Evolutionary conservation across 441 rosid genomes (phyloP), one percentile per base, ranked within the genome.

Genomic region (Erysimum pusillum): DNA sequence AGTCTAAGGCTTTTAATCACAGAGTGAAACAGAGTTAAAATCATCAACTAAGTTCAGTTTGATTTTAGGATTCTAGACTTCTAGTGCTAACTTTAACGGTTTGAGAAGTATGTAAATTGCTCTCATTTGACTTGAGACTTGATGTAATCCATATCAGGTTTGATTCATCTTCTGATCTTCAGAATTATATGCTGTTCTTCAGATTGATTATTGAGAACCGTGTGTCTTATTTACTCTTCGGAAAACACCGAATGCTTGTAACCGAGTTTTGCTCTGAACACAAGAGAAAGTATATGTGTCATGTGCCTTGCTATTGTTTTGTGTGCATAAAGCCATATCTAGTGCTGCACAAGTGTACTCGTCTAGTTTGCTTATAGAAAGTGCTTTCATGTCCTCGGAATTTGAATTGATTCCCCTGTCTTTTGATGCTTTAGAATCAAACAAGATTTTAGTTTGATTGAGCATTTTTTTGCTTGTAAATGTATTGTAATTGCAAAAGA

Each of bases 1-100:
- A 67, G 71, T 54, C 70, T 56, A 7, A 11, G 42, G 17, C 36
- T 71, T 73, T 67, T n/a, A 42, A 25, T 62, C 54, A 44, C 66
- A 28, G 31, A 28, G 5, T 32, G 69, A 6, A 57, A 35, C 35
- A 32, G 20, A 54, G 51, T 42, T 65, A 66, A 65, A 6, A 64
- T 64, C 14, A 5, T 52, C 32, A 25, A 46, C 13, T 41, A 41
- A 51, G 28, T 35, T 0, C 12, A 71, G 22, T 12, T 59, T 25
- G 63, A 25, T 51, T 22, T 20, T n/a, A 9, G 22, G 51, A 52
- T 49, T 18, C 71, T n/a, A 9, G 22, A 38, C 38, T 49, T 18
- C 71, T 65, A 6, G 25, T 42, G 4, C 9, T 42, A 15, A 9
- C 25, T 52, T 53, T n/a, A 73, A 73, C 5, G 28, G 36, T 63